These are phyloP conservation scores for Pseudogymnoascus sp. DNA, from an alignment of 2,329 filamentous ascomycete species.

Conservation along the genomic window DNA sequence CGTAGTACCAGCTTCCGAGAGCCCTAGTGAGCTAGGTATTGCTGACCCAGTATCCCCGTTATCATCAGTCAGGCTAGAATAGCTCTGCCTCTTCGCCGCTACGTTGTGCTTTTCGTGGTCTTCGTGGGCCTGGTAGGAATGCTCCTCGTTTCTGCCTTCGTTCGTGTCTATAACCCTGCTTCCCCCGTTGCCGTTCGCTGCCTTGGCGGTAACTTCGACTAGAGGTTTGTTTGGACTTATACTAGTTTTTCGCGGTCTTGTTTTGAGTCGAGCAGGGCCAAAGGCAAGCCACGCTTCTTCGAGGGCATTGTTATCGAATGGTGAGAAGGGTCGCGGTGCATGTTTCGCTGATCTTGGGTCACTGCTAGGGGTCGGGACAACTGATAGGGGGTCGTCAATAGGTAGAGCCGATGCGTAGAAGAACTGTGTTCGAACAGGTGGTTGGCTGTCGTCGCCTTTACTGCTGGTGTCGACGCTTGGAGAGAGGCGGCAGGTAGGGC, in stretches of 20 bases:
- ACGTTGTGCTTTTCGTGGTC: not conserved
- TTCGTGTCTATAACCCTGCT: not conserved
- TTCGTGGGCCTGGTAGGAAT: not conserved
- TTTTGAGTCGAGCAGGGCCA: slow-evolving; percentile 30
- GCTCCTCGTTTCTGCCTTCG: not conserved
- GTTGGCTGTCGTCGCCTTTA: slow-evolving; percentile 37
- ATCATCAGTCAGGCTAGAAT: not conserved
- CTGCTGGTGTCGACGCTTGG: slow-evolving; percentile 15
- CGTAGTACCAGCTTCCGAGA: slow-evolving; percentile 32
- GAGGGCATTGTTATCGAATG: slow-evolving; percentile 69
- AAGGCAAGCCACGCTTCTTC: slow-evolving; percentile 70
- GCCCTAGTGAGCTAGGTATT: not conserved
- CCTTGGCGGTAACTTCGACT: not conserved
- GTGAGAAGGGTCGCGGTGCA: slow-evolving; percentile 69
- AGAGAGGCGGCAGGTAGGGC: slow-evolving; percentile 26
- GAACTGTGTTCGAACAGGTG: slow-evolving; percentile 62
- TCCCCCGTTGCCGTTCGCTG: not conserved
- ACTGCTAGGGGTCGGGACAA: slow-evolving; percentile 44
- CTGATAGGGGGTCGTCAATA: slow-evolving; percentile 81
- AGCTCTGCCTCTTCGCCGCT: slow-evolving; percentile 4
- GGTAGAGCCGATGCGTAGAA: slow-evolving; percentile 78
- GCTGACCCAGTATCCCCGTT: not conserved
- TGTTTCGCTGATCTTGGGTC: slow-evolving; percentile 47
- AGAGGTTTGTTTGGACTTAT: not conserved
- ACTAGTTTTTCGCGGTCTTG: not conserved